phyloP scores from a whole-genome alignment of 352 stramenopile genomes.

The Phytopythium oedochilum region DNA sequence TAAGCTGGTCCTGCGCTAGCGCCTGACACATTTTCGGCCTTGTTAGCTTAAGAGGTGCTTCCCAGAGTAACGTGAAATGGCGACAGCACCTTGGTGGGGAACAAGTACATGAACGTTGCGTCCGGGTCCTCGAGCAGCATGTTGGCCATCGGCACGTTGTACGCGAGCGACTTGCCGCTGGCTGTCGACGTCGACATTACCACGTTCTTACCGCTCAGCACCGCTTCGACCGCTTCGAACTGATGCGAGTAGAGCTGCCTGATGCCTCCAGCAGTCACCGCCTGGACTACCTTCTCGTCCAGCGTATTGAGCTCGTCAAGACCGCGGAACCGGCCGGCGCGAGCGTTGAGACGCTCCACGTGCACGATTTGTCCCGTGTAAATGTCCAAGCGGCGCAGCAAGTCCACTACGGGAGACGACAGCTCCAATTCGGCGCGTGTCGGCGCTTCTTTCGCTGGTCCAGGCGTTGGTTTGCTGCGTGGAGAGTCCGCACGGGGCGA shows the following conservation, averaged over 20 bases:
- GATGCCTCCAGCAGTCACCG: slow-evolving; percentile 14
- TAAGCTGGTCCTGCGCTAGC: slow-evolving; percentile 97
- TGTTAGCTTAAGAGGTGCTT: no score
- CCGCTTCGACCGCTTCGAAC: slow-evolving; percentile 84
- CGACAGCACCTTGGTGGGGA: slow-evolving; percentile 91
- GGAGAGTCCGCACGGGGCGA: background rate
- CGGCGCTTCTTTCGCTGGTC: background rate
- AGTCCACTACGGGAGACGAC: slow-evolving; percentile 26
- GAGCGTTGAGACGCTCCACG: slow-evolving; percentile 48
- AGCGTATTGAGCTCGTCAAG: slow-evolving; percentile 25
- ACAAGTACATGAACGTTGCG: slow-evolving; percentile 92
- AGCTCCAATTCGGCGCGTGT: background rate
- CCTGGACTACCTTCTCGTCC: background rate
- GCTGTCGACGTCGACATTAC: slow-evolving; percentile 96
- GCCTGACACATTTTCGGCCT: no score
- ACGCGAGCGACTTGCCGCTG: slow-evolving; percentile 97
- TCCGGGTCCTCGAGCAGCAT: slow-evolving; percentile 44
- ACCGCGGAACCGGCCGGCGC: slow-evolving; percentile 34
- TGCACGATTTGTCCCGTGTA: slow-evolving; percentile 82
- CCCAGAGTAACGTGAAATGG: background rate
- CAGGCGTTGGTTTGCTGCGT: background rate
- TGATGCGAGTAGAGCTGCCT: slow-evolving; percentile 91
- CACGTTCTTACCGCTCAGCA: slow-evolving; percentile 85
- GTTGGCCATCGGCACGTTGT: slow-evolving; percentile 92
- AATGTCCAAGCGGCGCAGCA: slow-evolving; percentile 45